Evolutionary conservation across 176 grass and related monocot species (phyloP), one percentile per base, ranked within the genome.

Genomic region (Saccharum officinarum): DNA sequence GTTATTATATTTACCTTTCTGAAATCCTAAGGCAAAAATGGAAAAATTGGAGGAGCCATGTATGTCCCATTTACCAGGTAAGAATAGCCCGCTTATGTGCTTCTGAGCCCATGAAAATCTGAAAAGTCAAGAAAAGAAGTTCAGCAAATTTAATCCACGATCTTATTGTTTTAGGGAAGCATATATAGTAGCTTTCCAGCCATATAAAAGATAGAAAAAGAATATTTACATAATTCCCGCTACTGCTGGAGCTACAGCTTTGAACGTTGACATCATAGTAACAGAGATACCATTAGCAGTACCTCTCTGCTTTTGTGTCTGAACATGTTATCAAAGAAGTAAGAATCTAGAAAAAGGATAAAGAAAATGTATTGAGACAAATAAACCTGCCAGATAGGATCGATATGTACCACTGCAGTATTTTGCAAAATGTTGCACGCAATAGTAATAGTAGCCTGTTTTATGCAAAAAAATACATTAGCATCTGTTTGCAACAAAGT

Each of bases 51-150:
- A 78, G 64, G 36, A 77, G 20, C 23, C 47, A 71, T 64, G 57
- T 31, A 71, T 57, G 36, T 59, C 34, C 11, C 28, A 5, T 41
- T 82, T 57, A 94, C 90, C 89, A 71, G 90, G 82, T 71, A 94
- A 40, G 39, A 94, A 86, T 26, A 89, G 52, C 39, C 84, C 78
- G 54, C 65, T 49, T 54, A 55, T 44, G 44, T 91, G 85, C 39
- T 92, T 94, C 69, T 92, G 92, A 25, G 90, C 87, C 92, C 90
- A 94, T 18, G 90, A 92, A 80, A 94, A 94, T 77, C 92, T 94
- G 38, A 89, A 54, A 73, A 73, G 17, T 4, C 1, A 78, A 14
- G 7, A 59, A 73, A 61, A 38, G 17, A 82, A 77, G 37, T 60
- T 45, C 26, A 78, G 17, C 22, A 22, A 41, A 80, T 6, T 12